A percentile compares a stretch with the other conserved stretches of the same genome.
Conservation (phyloP, 2,329 filamentous ascomycete genomes). For the Penicillium sp. region DNA sequence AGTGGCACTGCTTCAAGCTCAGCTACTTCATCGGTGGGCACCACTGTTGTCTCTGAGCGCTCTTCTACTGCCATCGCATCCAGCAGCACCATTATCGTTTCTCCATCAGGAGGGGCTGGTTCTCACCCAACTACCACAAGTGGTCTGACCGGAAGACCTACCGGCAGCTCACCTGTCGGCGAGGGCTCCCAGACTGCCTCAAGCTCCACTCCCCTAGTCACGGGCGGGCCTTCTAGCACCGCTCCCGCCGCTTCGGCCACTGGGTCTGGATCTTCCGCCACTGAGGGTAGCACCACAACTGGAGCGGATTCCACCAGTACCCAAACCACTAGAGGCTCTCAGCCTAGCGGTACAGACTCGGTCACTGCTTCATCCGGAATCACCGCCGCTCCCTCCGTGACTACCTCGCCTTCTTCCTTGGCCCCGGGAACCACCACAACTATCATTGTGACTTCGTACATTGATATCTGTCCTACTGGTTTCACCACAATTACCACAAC, state of each 20-base stretch:
- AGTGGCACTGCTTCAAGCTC: background rate
- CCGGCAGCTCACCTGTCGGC: slow-evolving; percentile 4
- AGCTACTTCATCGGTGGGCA: background rate
- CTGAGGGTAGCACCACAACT: background rate
- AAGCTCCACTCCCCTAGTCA: slow-evolving; percentile 2
- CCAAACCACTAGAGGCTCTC: background rate
- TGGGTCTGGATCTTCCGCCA: slow-evolving; percentile 1
- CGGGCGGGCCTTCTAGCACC: background rate
- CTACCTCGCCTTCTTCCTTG: slow-evolving; percentile 16
- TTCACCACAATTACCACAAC: slow-evolving; percentile 42
- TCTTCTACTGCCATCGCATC: slow-evolving; percentile 1
- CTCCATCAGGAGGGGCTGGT: slow-evolving; percentile 2
- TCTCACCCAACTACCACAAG: slow-evolving; percentile 6
- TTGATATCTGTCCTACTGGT: slow-evolving; percentile 43
- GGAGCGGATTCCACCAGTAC: too few relatives aligned
- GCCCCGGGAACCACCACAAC: slow-evolving; percentile 33
- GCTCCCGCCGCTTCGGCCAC: background rate
- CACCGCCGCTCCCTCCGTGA: slow-evolving; percentile 13
- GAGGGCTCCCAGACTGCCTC: slow-evolving; percentile 2
- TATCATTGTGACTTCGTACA: slow-evolving; percentile 41
- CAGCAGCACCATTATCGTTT: slow-evolving; percentile 7
- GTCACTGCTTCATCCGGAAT: slow-evolving; percentile 8
- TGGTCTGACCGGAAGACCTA: slow-evolving; percentile 4
- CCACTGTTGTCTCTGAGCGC: slow-evolving; percentile 2
- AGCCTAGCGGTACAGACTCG: slow-evolving; percentile 10